A percentile compares a stretch with the other conserved stretches of the same genome.
These are phyloP conservation scores for Stylosanthes scabra DNA, from an alignment of 331 rosid genomes.

Conservation along the genomic window DNA sequence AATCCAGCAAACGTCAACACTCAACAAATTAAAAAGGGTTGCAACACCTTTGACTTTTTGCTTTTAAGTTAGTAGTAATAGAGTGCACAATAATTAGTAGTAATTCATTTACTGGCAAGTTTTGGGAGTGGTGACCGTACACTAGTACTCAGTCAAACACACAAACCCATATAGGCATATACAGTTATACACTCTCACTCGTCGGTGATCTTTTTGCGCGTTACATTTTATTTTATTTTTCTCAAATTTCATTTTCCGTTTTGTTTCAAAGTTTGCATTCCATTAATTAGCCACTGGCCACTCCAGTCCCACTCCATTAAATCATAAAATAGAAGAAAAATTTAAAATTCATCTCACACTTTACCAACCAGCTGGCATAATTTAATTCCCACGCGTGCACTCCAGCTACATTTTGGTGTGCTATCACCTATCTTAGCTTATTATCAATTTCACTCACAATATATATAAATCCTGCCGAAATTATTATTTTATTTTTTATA, in stretches of 20 bases:
- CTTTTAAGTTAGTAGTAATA: too few species aligned
- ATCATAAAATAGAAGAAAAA: background rate
- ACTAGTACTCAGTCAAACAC: background rate
- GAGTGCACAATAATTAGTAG: too few species aligned
- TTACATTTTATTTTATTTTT: background rate
- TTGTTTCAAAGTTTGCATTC: slow-evolving; percentile 10
- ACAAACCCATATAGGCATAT: background rate
- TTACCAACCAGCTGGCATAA: slow-evolving; percentile 33
- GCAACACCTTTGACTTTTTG: slow-evolving; percentile 25
- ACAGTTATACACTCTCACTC: background rate
- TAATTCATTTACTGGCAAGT: background rate
- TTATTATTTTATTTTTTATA: too few species aligned
- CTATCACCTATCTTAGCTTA: too few species aligned
- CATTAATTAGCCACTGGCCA: background rate
- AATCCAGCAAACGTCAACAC: slow-evolving; percentile 37
- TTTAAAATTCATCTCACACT: background rate
- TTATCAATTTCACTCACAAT: background rate
- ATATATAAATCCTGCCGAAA: too few species aligned
- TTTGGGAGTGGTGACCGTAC: background rate
- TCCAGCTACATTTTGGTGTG: slow-evolving; percentile 7
- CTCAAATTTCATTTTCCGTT: background rate
- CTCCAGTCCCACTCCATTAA: background rate
- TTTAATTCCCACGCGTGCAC: slow-evolving; percentile 33
- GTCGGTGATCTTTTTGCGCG: slow-evolving; percentile 44
- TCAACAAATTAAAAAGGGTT: slow-evolving; percentile 1